Conservation (phyloP, 306 rosid genomes). For the Arachis hypogaea region DNA sequence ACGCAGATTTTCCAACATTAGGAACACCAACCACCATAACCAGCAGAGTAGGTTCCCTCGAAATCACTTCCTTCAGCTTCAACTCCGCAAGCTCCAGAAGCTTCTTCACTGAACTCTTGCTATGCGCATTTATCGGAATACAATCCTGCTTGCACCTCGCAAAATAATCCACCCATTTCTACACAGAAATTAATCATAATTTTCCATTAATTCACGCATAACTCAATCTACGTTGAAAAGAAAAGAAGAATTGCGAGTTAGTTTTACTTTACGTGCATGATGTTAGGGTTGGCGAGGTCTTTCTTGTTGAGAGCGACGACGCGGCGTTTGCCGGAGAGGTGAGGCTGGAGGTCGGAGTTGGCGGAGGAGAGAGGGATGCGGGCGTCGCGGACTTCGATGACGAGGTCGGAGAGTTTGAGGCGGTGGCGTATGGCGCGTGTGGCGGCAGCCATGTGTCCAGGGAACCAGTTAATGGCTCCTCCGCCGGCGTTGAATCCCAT, state of each 20-base stretch:
- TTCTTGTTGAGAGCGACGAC: constrained; percentile 79
- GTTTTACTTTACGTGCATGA: constrained; percentile 64
- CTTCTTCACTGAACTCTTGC: constrained; percentile 80
- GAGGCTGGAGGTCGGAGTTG: constrained; percentile 68
- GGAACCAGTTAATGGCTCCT: constrained; percentile 85
- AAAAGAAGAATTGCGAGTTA: not conserved
- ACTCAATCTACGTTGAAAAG: not conserved
- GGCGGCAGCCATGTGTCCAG: constrained; percentile 97
- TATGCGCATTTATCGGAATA: constrained; percentile 75
- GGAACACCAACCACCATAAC: constrained; percentile 98
- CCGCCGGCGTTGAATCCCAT: constrained; percentile 74
- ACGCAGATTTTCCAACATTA: constrained; percentile 86
- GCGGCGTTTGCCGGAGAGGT: constrained; percentile 72
- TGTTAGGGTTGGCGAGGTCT: constrained; percentile 86
- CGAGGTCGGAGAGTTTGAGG: constrained; percentile 79
- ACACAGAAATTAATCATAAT: constrained; percentile 12
- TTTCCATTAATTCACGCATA: not conserved
- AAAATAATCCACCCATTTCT: constrained; percentile 79
- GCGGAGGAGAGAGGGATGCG: constrained; percentile 86
- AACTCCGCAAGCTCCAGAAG: constrained; percentile 84
- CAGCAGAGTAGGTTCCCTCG: constrained; percentile 82
- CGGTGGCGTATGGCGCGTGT: constrained; percentile 75
- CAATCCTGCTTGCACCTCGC: constrained; percentile 70
- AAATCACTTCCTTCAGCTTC: constrained; percentile 77
- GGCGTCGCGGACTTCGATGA: constrained; percentile 84